These are phyloP conservation scores for Zopfia rhizophila DNA, from an alignment of 2,329 filamentous ascomycete genomes.

Conservation along the genomic window DNA sequence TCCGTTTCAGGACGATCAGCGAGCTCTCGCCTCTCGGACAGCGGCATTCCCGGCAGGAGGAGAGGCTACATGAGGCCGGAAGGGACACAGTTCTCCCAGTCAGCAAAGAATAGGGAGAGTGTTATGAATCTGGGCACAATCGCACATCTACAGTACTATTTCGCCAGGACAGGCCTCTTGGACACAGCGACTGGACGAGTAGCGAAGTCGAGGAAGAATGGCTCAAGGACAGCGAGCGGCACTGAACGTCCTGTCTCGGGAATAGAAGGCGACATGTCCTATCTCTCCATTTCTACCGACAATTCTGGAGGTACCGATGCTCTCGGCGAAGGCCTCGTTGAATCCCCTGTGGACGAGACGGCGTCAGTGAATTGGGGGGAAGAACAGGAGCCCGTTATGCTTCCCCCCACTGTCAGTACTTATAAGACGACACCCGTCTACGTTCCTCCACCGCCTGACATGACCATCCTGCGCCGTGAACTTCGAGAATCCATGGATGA, in stretches of 20 bases:
- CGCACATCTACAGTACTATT: constrained; percentile 97
- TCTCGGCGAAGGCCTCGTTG: constrained; percentile 54
- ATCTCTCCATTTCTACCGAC: constrained; percentile 34
- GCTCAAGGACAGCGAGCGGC: constrained; percentile 43
- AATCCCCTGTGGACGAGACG: constrained; percentile 66
- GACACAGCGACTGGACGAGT: constrained; percentile 93
- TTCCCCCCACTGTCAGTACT: constrained; percentile 96
- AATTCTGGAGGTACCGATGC: constrained; percentile 37
- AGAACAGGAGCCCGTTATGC: constrained; percentile 78
- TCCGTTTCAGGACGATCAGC: constrained; percentile 71
- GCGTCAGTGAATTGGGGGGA: constrained; percentile 62
- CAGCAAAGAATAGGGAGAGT: constrained; percentile 88
- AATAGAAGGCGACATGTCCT: constrained; percentile 38
- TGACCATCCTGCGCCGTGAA: constrained; percentile 78
- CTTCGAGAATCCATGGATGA: constrained; percentile 74
- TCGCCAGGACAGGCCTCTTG: constrained; percentile 90
- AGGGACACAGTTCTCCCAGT: constrained; percentile 88
- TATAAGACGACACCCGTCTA: constrained; percentile 87
- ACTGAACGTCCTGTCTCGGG: constrained; percentile 40
- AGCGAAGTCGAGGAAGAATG: constrained; percentile 71
- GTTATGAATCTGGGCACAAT: constrained; percentile 97
- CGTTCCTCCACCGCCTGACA: constrained; percentile 84
- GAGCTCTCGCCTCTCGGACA: constrained; percentile 63
- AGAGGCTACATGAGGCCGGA: constrained; percentile 89
- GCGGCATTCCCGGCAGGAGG: constrained; percentile 61